Base-by-base conservation (phyloP, 805 yeast genomes). In the Candida anglica region DNA sequence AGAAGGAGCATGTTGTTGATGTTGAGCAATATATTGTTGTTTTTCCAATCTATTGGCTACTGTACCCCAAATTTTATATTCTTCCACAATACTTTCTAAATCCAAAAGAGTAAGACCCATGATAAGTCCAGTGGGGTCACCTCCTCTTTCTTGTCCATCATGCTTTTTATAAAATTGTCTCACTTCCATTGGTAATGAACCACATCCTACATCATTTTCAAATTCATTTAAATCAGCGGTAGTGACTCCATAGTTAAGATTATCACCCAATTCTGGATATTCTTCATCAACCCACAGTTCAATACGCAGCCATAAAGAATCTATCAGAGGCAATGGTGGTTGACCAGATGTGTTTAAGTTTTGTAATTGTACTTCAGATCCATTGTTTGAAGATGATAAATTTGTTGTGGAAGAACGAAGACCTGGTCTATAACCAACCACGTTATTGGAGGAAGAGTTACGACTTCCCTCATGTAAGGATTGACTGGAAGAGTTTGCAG, bases 321-420 rank as follows among this genome's bases (percentile, higher is more conserved):
- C 73, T 16, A 67, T 47, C 17, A 62, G 53, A 13, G 77, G 77
- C 33, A 71, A 51, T 14, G 77, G 77, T 16, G 75, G 73, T 40
- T 60, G 71, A 1, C 78, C 78, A 24, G 63, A 62, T 51, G 44
- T 54, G 58, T 47, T 66, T 58, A 57, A 69, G 37, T 47, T 68
- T 60, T 63, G 66, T 54, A 70, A 52, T 36, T 71, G 73, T 27
- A 66, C 61, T 23, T 68, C 67, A 5, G 73, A 66, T 9, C 61
- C 48, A 34, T 54, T 47, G n/a, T n/a, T n/a, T n/a, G n/a, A n/a
- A n/a, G n/a, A n/a, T n/a, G n/a, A n/a, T 37, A 55, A 50, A 29
- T 60, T 60, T 15, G 71, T 59, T 15, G 56, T 44, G 7, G 72
- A 65, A 6, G 75, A 66, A 23, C 75, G 55, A 48, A 66, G 39